Conservation (phyloP, 106 monocot species). For the Allium fistulosum region DNA sequence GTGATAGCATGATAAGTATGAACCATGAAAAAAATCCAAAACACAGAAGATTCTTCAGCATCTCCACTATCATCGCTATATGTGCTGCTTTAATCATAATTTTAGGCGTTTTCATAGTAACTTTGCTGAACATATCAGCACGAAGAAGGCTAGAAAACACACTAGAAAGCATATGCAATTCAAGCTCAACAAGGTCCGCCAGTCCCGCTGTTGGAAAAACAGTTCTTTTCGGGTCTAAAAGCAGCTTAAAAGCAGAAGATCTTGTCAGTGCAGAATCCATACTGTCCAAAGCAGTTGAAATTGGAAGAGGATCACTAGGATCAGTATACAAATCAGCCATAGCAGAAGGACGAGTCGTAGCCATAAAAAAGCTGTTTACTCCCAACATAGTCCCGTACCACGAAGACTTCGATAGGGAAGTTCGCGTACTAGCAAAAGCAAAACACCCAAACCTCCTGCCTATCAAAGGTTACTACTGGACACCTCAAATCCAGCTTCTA, state of each 20-base stretch:
- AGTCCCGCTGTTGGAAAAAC: constrained; percentile 49
- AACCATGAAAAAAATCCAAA: background rate
- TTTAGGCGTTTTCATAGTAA: constrained; percentile 23
- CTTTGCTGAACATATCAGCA: constrained; percentile 29
- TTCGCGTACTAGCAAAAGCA: constrained; percentile 61
- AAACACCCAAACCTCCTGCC: constrained; percentile 73
- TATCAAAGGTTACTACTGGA: constrained; percentile 89
- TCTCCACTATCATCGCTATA: constrained; percentile 37
- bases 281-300: constrained; percentile 67
- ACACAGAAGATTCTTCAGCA: constrained; percentile 21
- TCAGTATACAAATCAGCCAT: constrained; percentile 56
- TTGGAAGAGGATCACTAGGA: constrained; percentile 69
- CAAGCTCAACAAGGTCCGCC: constrained; percentile 45
- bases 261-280: constrained; percentile 39
- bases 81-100: constrained; percentile 28
- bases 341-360: constrained; percentile 35
- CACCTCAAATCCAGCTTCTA: constrained; percentile 81
- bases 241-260: constrained; percentile 35
- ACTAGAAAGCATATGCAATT: constrained; percentile 53
- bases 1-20: background rate
- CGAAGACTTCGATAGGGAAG: constrained; percentile 86
- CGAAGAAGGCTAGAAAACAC: constrained; percentile 44
- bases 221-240: constrained; percentile 50
- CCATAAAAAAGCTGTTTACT: constrained; percentile 63
- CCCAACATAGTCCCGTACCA: constrained; percentile 46